Base-by-base conservation (phyloP, 1,284 basidiomycete genomes). In the Leccinum angustisporum region DNA sequence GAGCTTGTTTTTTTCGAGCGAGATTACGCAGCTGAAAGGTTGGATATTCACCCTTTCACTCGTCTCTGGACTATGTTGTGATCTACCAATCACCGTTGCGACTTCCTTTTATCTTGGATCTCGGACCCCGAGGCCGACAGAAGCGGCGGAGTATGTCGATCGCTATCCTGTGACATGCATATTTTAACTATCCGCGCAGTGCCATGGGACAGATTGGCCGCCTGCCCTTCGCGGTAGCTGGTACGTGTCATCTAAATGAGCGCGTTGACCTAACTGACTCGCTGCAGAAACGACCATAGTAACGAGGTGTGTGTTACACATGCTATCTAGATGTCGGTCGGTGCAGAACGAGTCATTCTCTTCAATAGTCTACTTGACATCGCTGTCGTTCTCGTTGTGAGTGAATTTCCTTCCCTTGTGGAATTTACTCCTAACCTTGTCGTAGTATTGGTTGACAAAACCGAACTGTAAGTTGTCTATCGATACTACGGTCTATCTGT, bases 11-110 rank as follows among this genome's bases (percentile, higher is more conserved):
- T 70, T 72, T 38, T 51, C 58, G 6, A 18, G 48, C 11, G 10
- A 18, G 1, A 60, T 56, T 6, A 7, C 58, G 3, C 30, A 30
- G 16, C 52, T 71, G 55, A 62, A 34, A 2, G 46, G 33, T 27
- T 70, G 68, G 70, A 59, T 62, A 53, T 66, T 70, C 48, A 65
- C 70, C 2, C 59, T 70, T 13, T 53, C 56, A 1, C 21, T 71
- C n/a, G 25, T 70, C 38, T 61, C 52, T 8, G 68, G 69, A 13
- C 60, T 71, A 2, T 50, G 61, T 36, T 72, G 61, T n/a, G 68
- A 70, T 58, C 33, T 72, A 38, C 56, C 57, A 16, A 61, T 67
- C 38, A 71, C 40, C 52, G 7, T 58, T 25, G 21, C 50, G 40
- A 56, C 54, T 2, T 59, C 48, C n/a, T 38, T 67, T 50, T 66